Evolutionary conservation across 192 early-diverging fungal species (phyloP).

Genomic region (Coemansia sp.): DNA sequence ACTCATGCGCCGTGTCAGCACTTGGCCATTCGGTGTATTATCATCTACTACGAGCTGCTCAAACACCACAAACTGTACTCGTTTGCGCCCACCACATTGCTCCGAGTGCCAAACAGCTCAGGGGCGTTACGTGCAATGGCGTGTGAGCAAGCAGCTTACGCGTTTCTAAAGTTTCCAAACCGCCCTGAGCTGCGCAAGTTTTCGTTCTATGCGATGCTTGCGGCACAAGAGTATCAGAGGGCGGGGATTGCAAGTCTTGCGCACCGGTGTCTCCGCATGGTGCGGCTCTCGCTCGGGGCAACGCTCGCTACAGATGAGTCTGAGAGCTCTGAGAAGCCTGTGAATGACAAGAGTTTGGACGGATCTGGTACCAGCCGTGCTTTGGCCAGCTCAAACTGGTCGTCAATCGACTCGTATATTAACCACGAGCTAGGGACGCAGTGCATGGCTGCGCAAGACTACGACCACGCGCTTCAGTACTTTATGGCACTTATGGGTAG

Average conservation of each 20-base stretch:
- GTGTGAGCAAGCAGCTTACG: slow-evolving; percentile 87
- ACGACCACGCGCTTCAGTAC: slow-evolving; percentile 72
- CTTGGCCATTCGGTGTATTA: slow-evolving; percentile 69
- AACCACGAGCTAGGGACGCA: slow-evolving; percentile 85
- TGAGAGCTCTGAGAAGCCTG: background rate
- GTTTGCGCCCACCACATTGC: slow-evolving; percentile 66
- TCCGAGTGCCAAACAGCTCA: slow-evolving; percentile 24
- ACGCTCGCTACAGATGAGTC: background rate
- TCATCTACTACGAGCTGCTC: slow-evolving; percentile 83
- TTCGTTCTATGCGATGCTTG: slow-evolving; percentile 86
- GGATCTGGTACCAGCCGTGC: background rate
- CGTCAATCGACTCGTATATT: slow-evolving; percentile 79
- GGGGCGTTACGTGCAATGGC: slow-evolving; percentile 76
- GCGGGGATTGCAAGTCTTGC: slow-evolving; percentile 76
- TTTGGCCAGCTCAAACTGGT: slow-evolving; percentile 18
- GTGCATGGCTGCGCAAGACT: slow-evolving; percentile 71
- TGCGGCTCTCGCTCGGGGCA: slow-evolving; percentile 28
- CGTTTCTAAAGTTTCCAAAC: slow-evolving; percentile 60
- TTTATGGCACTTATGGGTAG: slow-evolving; percentile 73
- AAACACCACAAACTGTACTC: slow-evolving; percentile 66
- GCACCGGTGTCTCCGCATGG: slow-evolving; percentile 69
- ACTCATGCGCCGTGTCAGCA: slow-evolving; percentile 56
- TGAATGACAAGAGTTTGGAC: background rate
- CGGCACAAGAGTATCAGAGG: slow-evolving; percentile 79
- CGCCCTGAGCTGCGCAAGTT: slow-evolving; percentile 80